These are phyloP conservation scores for Tolypocladium guangdongense DNA, from an alignment of 2,329 filamentous ascomycete species.

Conservation along the genomic window DNA sequence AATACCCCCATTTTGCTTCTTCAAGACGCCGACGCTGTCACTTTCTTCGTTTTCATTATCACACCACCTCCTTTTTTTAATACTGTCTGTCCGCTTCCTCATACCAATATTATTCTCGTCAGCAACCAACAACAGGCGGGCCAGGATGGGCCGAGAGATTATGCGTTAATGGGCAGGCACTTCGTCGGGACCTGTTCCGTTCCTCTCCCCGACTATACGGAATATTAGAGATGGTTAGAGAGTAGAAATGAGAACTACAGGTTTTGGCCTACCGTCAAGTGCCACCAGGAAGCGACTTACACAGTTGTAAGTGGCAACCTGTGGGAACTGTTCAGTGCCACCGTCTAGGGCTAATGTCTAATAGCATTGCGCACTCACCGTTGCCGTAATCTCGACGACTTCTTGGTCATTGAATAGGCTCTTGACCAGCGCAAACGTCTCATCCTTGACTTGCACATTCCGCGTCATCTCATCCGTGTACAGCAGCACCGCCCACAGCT, in stretches of 20 bases:
- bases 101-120: not conserved
- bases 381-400: constrained; percentile 72
- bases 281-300: constrained; percentile 77
- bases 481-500: constrained; percentile 56
- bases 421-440: constrained; percentile 54
- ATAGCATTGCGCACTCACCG: constrained; percentile 31
- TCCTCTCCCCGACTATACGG: constrained; percentile 43
- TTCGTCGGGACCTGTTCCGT: constrained; percentile 38
- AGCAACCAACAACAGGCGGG: not conserved
- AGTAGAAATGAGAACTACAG: not conserved
- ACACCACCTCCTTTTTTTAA: not conserved
- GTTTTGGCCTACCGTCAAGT: constrained; percentile 51
- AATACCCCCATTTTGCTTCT: constrained; percentile 24
- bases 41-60: not conserved
- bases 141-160: not conserved
- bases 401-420: constrained; percentile 55
- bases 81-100: not conserved
- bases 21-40: not conserved
- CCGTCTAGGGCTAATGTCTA: not conserved
- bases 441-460: constrained; percentile 57
- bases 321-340: not conserved
- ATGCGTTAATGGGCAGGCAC: constrained; percentile 20
- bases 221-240: constrained; percentile 6
- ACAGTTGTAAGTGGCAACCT: constrained; percentile 69
- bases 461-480: constrained; percentile 81